A percentile compares a stretch with the other conserved stretches of the same genome.
phyloP scores from a whole-genome alignment of 2,329 filamentous ascomycete genomes.

The Stagonosporopsis tanaceti region DNA sequence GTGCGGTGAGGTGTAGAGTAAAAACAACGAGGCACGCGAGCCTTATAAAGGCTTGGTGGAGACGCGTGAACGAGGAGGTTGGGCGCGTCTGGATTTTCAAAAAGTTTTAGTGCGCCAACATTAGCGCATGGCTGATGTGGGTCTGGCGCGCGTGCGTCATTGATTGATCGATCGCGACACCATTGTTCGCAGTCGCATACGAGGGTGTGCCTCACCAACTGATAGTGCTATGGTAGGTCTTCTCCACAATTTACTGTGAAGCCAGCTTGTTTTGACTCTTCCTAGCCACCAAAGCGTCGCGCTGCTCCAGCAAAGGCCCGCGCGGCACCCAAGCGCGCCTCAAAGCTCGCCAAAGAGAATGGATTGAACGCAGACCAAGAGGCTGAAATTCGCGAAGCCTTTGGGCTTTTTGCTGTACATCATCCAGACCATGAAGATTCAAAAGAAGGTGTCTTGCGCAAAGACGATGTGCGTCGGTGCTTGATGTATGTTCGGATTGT shows the following conservation, averaged over 20 bases:
- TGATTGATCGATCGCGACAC: conserved; percentile 24
- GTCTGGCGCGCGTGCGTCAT: conserved; percentile 29
- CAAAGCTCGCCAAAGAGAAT: conserved; percentile 92
- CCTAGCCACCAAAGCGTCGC: conserved; percentile 44
- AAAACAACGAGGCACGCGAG: conserved; percentile 5
- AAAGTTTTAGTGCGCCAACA: conserved; percentile 8
- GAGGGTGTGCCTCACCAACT: not conserved
- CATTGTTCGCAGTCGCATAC: conserved; percentile 7
- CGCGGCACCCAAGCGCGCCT: conserved; percentile 63
- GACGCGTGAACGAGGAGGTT: conserved; percentile 19
- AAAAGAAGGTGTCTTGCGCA: conserved; percentile 60
- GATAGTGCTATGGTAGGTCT: conserved; percentile 30
- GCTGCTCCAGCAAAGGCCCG: conserved; percentile 31
- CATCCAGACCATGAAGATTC: conserved; percentile 69
- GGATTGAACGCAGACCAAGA: conserved; percentile 85
- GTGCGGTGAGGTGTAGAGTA: conserved; percentile 13
- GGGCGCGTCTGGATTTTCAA: conserved; percentile 16
- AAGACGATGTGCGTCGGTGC: conserved; percentile 57
- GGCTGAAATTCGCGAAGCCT: conserved; percentile 89
- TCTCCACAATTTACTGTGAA: not conserved
- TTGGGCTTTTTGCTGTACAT: conserved; percentile 72
- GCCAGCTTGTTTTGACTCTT: not conserved
- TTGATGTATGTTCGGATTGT: conserved; percentile 56
- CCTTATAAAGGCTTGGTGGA: conserved; percentile 12
- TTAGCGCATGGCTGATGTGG: not conserved